These are phyloP conservation scores for Mucor piriformis DNA, from an alignment of 371 early-diverging fungal genomes.

Conservation along the genomic window DNA sequence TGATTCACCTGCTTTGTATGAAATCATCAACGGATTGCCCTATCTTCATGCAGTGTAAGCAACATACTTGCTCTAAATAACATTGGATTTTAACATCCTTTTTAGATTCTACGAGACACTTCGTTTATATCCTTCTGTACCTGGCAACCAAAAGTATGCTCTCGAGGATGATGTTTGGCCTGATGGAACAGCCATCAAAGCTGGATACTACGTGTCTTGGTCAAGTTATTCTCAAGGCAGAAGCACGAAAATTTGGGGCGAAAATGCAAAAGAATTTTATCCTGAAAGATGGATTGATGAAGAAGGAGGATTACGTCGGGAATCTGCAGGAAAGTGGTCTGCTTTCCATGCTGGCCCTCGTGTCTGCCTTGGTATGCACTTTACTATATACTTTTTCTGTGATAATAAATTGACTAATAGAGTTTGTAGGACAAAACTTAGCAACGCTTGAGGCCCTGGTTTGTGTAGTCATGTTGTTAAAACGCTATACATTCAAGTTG, in stretches of 20 bases:
- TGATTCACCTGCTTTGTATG: conserved; percentile 48
- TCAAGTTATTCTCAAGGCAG: conserved; percentile 60
- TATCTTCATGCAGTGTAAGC: conserved; percentile 45
- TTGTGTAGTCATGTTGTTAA: conserved; percentile 40
- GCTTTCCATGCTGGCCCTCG: conserved; percentile 72
- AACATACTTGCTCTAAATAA: no score
- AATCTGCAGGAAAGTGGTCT: conserved; percentile 39
- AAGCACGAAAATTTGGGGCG: conserved; percentile 60
- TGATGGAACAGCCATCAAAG: conserved; percentile 60
- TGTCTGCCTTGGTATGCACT: conserved; percentile 56
- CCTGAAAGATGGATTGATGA: conserved; percentile 66
- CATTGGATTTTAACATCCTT: background rate
- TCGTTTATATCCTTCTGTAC: conserved; percentile 65
- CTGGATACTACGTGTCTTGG: conserved; percentile 56
- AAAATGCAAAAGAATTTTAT: conserved; percentile 59
- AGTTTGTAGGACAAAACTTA: conserved; percentile 45
- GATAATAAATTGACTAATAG: background rate
- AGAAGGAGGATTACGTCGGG: conserved; percentile 30
- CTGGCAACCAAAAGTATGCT: conserved; percentile 60
- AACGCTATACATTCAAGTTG: conserved; percentile 44
- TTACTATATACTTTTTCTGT: conserved; percentile 12
- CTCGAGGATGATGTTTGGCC: conserved; percentile 63
- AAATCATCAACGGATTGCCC: conserved; percentile 37
- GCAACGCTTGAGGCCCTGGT: conserved; percentile 55
- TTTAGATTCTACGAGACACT: conserved; percentile 57